A percentile compares a stretch with the other conserved stretches of the same genome.
phyloP scores from a whole-genome alignment of 148 eudicot genomes.

The Euryodendron excelsum region DNA sequence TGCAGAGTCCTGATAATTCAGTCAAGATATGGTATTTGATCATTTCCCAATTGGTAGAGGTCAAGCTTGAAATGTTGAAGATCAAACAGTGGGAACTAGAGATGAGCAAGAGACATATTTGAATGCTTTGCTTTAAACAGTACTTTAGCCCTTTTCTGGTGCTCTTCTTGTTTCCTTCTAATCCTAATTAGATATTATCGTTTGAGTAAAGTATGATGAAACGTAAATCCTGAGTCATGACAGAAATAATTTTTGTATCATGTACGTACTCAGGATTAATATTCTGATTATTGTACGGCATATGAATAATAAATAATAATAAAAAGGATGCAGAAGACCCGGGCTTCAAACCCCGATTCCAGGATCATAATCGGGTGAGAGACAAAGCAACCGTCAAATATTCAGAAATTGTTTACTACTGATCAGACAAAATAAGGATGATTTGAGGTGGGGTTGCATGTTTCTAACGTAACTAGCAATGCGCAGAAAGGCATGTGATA shows the following conservation, averaged over 20 bases:
- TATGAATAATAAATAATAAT: background rate
- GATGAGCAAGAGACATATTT: no score
- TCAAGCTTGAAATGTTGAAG: no score
- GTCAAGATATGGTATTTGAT: no score
- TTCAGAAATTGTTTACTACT: constrained; percentile 1
- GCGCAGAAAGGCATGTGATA: constrained; percentile 16
- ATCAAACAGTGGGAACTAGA: no score
- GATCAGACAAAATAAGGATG: background rate
- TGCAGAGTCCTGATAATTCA: no score
- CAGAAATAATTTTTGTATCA: constrained; percentile 11
- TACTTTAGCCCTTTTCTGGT: no score
- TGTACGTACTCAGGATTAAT: no score
- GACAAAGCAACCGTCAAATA: constrained; percentile 38
- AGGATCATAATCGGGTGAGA: constrained; percentile 3
- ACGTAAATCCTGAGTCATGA: background rate
- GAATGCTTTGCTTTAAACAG: no score
- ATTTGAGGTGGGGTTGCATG: background rate
- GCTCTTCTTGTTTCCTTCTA: no score
- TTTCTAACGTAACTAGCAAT: background rate
- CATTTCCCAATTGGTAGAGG: no score
- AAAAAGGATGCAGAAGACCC: background rate
- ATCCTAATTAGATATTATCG: background rate
- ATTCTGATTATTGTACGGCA: no score
- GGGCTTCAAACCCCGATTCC: background rate
- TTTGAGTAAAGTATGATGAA: background rate